phyloP scores from a whole-genome alignment of 169 alveolate species.

The Cyclospora cayetanensis region DNA sequence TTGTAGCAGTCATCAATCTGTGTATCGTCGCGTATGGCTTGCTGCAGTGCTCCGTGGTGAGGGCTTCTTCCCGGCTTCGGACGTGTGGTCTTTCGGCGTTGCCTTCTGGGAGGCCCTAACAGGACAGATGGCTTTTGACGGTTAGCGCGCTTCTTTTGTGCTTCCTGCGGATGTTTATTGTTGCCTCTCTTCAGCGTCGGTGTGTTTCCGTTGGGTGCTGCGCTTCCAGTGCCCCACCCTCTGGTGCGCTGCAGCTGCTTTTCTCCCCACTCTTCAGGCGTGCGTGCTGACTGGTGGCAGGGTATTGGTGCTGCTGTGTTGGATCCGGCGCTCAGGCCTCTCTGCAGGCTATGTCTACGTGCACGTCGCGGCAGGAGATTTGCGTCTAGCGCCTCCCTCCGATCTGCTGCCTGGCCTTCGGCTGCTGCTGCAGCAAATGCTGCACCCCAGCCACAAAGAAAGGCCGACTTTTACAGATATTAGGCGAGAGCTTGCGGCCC shows the following conservation, averaged over 20 bases:
- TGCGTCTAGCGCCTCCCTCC: conserved; percentile 2
- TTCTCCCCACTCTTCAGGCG: not conserved
- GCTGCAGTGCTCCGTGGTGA: conserved; percentile 34
- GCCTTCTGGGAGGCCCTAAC: conserved; percentile 56
- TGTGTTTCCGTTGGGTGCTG: not conserved
- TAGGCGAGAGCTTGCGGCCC: not conserved
- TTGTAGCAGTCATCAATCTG: no score
- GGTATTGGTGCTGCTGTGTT: not conserved
- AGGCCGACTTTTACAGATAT: conserved; percentile 22
- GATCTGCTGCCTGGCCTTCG: not conserved
- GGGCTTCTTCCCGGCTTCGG: conserved; percentile 19
- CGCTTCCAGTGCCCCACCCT: not conserved
- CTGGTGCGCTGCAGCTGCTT: not conserved
- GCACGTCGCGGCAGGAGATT: not conserved
- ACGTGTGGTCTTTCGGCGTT: conserved; percentile 40
- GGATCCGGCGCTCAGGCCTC: not conserved
- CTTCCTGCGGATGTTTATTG: not conserved
- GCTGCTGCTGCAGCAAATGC: not conserved
- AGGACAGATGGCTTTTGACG: conserved; percentile 9
- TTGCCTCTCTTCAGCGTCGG: not conserved
- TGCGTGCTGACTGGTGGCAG: not conserved
- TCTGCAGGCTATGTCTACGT: not conserved
- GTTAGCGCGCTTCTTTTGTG: not conserved
- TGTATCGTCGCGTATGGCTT: no score
- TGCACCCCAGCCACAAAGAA: not conserved